Base-by-base conservation (phyloP, 345 rosid genomes). In the Limnanthes douglasii region DNA sequence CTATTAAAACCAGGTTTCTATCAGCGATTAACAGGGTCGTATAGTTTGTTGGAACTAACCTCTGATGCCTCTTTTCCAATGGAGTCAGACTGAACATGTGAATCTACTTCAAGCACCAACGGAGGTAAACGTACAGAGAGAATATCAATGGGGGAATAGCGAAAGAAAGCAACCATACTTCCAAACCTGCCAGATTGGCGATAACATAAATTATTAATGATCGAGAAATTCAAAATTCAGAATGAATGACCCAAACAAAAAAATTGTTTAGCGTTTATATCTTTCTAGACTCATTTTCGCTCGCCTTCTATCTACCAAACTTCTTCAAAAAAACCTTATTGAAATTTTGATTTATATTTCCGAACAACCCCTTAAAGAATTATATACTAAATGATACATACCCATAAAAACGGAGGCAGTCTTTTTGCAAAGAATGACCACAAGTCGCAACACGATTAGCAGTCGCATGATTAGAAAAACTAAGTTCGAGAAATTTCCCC, bases 401-500 rank as follows among this genome's bases (percentile, higher is more conserved):
- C 96, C 99, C 99, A 57, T 92, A 92, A 68, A 69, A 92, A 13
- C 99, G 79, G 26, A 92, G 83, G 54, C 99, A 92, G 56, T 92
- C 99, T 51, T 76, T 81, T 51, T 92, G 99, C 69, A 92, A 68
- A 3, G 96, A 92, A 62, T 92, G 99, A 37, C 99, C 99, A 59
- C 99, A 92, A 3, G 81, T 74, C 21, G 99, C 94, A 57, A 92
- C 76, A 25, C 99, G 96, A 54, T 85, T 85, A 3, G 99, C 99
- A 53, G 96, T 85, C 11, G 99, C 81, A 37, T 92, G 80, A 51
- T 92, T 92, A 3, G 99, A 85, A 61, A 92, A 85, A 66, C 99
- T 92, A 50, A 92, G 79, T 32, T 92, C 99, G 51, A 92, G 57
- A 57, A 92, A 92, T 58, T 92, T 92, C 40, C 99, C 99, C 58